phyloP scores from a whole-genome alignment of 106 monocot genomes.

The Triglochin maritima region DNA sequence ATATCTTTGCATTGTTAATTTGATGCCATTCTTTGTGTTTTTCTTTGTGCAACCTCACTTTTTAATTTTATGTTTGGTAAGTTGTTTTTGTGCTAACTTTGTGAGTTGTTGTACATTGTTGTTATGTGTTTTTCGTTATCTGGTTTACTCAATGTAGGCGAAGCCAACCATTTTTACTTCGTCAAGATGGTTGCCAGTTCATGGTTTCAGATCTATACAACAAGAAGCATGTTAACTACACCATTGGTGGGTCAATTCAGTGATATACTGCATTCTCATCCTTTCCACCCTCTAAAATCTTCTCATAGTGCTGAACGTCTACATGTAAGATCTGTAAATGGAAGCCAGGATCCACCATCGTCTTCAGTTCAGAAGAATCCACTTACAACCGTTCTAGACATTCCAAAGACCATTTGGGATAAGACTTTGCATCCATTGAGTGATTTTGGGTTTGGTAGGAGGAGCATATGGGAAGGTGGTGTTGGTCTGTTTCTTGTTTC shows the following conservation, averaged over 20 bases:
- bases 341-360: constrained; percentile 14
- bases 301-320: not conserved
- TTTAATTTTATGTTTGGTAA: too few relatives aligned
- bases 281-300: not conserved
- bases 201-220: constrained; percentile 3
- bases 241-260: not conserved
- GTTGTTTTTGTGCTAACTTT: too few relatives aligned
- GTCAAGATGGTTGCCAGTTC: not conserved
- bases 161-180: not conserved
- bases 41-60: too few relatives aligned
- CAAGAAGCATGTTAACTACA: not conserved
- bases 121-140: too few relatives aligned
- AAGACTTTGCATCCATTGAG: constrained; percentile 48
- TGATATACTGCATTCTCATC: not conserved
- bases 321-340: constrained; percentile 16
- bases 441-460: constrained; percentile 53
- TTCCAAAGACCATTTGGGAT: constrained; percentile 44
- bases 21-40: too few relatives aligned
- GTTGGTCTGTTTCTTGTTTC: constrained; percentile 77
- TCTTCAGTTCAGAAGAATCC: constrained; percentile 21
- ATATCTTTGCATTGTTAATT: too few relatives aligned
- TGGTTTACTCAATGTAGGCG: not conserved
- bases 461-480: constrained; percentile 87
- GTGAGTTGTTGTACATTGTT: too few relatives aligned
- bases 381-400: constrained; percentile 30